phyloP scores from a whole-genome alignment of 495 filamentous ascomycete genomes.

The Alectoria sarmentosa region DNA sequence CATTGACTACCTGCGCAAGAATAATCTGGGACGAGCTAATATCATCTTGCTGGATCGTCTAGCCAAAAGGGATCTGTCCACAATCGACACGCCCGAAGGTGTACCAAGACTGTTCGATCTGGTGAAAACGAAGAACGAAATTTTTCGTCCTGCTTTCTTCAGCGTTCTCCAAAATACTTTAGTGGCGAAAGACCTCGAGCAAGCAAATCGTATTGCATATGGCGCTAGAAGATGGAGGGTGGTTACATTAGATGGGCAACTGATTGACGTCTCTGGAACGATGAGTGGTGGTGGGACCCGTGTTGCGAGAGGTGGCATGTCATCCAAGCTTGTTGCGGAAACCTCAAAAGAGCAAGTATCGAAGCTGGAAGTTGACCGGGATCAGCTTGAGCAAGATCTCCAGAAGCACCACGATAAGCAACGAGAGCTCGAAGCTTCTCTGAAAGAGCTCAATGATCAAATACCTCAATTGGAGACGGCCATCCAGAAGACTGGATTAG shows the following conservation, averaged over 20 bases:
- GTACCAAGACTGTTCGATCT: constrained; percentile 91
- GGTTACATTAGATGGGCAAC: constrained; percentile 87
- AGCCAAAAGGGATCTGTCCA: constrained; percentile 61
- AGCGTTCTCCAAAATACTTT: constrained; percentile 88
- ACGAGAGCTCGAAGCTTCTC: constrained; percentile 61
- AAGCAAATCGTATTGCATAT: constrained; percentile 95
- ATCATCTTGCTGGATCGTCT: constrained; percentile 93
- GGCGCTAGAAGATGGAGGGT: constrained; percentile 90
- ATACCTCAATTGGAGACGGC: constrained; percentile 81
- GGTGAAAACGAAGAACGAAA: constrained; percentile 79
- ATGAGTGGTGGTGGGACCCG: constrained; percentile 95
- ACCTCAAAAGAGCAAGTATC: constrained; percentile 78
- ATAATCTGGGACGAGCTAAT: constrained; percentile 93
- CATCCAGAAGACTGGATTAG: constrained; percentile 86
- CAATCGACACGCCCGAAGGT: constrained; percentile 82
- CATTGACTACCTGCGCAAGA: constrained; percentile 95
- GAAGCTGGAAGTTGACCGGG: constrained; percentile 80
- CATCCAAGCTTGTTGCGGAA: constrained; percentile 81
- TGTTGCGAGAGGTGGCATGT: constrained; percentile 87
- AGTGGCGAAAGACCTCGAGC: constrained; percentile 84
- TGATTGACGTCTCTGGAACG: constrained; percentile 95
- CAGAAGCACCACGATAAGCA: constrained; percentile 73
- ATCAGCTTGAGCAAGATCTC: constrained; percentile 72
- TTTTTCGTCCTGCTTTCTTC: constrained; percentile 88
- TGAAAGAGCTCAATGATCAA: constrained; percentile 69